Evolutionary conservation across 2,329 filamentous ascomycete genomes (phyloP).

Genomic region (Graphilbum sp.): DNA sequence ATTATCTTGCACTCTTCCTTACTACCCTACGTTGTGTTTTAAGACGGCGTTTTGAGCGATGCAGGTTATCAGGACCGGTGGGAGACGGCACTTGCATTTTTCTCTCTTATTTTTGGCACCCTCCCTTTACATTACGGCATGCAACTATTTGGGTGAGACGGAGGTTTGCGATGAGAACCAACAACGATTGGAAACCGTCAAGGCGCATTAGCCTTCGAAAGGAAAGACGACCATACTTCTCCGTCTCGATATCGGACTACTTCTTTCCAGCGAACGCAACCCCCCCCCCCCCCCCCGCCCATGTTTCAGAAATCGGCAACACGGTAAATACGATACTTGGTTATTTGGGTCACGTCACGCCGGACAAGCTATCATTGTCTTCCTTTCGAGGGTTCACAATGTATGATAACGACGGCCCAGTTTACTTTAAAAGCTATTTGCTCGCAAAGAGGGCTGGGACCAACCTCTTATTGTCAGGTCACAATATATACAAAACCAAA

Average conservation of each 20-base stretch:
- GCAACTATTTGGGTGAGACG: constrained; percentile 11
- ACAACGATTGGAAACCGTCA: neutral
- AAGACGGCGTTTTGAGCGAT: neutral
- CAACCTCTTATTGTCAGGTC: constrained; percentile 1
- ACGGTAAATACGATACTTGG: neutral
- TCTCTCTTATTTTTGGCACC: neutral
- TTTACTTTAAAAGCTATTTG: constrained; percentile 1
- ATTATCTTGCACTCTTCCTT: constrained; percentile 5
- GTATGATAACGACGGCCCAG: constrained; percentile 43
- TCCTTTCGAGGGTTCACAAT: constrained; percentile 37
- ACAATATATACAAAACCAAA: constrained; percentile 1
- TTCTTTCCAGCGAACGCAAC: neutral
- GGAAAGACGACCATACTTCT: neutral
- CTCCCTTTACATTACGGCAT: constrained; percentile 1
- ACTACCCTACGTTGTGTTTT: constrained; percentile 2
- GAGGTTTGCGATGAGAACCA: neutral
- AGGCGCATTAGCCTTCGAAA: constrained; percentile 1
- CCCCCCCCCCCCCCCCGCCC: too few species aligned
- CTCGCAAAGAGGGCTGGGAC: neutral
- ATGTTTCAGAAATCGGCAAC: too few species aligned
- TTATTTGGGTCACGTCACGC: constrained; percentile 19
- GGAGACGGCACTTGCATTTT: constrained; percentile 1
- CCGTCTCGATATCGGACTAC: neutral
- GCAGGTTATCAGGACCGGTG: neutral
- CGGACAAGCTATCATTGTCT: constrained; percentile 58